These are phyloP conservation scores for Fraxinus quadrangulata DNA, from an alignment of 257 asterid species.

Conservation along the genomic window DNA sequence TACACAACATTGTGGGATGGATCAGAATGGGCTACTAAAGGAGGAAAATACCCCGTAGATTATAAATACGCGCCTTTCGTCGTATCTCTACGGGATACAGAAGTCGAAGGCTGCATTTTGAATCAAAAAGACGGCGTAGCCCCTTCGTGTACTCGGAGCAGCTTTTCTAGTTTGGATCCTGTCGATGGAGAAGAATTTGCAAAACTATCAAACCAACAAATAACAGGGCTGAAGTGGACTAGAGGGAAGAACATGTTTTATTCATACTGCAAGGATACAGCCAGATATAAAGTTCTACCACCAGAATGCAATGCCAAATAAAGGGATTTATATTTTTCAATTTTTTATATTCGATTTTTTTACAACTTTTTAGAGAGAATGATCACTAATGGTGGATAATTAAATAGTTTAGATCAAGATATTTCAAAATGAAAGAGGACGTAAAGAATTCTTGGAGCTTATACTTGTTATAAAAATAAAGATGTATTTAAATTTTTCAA, in stretches of 20 bases:
- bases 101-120: constrained; percentile 64
- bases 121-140: constrained; percentile 24
- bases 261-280: constrained; percentile 72
- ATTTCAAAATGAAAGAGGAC: neutral
- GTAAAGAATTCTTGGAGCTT: neutral
- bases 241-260: constrained; percentile 80
- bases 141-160: constrained; percentile 47
- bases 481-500: neutral
- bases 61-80: constrained; percentile 67
- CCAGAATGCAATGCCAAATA: constrained; percentile 65
- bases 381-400: neutral
- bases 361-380: neutral
- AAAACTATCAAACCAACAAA: constrained; percentile 53
- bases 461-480: neutral
- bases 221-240: constrained; percentile 63
- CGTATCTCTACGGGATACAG: constrained; percentile 45
- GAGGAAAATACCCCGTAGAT: constrained; percentile 77
- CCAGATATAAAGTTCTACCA: constrained; percentile 67
- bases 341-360: constrained; percentile 16
- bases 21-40: constrained; percentile 89
- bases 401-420: neutral
- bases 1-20: constrained; percentile 80
- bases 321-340: neutral
- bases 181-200: constrained; percentile 73
- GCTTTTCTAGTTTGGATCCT: constrained; percentile 65